Evolutionary conservation across 2,329 filamentous ascomycete species (phyloP).

Genomic region (Exophiala bonariae): DNA sequence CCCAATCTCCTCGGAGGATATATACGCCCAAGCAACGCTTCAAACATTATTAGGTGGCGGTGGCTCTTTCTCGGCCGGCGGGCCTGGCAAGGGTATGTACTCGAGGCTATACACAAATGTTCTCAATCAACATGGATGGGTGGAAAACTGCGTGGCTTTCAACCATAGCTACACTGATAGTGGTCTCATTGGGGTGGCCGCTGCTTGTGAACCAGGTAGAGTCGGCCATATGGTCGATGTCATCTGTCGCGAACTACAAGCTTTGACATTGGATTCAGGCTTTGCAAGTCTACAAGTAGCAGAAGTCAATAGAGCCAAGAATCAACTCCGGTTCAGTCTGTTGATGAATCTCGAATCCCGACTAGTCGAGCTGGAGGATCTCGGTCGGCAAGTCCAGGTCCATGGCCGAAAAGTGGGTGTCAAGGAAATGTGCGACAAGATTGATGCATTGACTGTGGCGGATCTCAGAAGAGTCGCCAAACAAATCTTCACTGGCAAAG

Average conservation of each 20-base stretch:
- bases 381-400: conserved; percentile 94
- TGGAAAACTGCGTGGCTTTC: conserved; percentile 92
- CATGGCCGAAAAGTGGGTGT: conserved; percentile 91
- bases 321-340: conserved; percentile 84
- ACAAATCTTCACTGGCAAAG: conserved; percentile 73
- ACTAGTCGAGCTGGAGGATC: conserved; percentile 96
- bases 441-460: conserved; percentile 75
- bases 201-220: conserved; percentile 76
- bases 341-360: conserved; percentile 97
- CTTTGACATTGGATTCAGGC: conserved; percentile 73
- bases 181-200: conserved; percentile 90
- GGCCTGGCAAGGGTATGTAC: conserved; percentile 99
- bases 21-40: conserved; percentile 92
- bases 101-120: conserved; percentile 96
- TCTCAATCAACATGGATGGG: conserved; percentile 95
- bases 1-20: conserved; percentile 85
- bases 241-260: conserved; percentile 85
- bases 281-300: conserved; percentile 68
- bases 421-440: conserved; percentile 85
- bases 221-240: conserved; percentile 87
- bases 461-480: conserved; percentile 82
- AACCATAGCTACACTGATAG: conserved; percentile 97
- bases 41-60: conserved; percentile 95
- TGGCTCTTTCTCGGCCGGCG: conserved; percentile 93
- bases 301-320: conserved; percentile 93